Conservation (phyloP, 208 protist genomes). For the Sergeia podlipaevii region DNA sequence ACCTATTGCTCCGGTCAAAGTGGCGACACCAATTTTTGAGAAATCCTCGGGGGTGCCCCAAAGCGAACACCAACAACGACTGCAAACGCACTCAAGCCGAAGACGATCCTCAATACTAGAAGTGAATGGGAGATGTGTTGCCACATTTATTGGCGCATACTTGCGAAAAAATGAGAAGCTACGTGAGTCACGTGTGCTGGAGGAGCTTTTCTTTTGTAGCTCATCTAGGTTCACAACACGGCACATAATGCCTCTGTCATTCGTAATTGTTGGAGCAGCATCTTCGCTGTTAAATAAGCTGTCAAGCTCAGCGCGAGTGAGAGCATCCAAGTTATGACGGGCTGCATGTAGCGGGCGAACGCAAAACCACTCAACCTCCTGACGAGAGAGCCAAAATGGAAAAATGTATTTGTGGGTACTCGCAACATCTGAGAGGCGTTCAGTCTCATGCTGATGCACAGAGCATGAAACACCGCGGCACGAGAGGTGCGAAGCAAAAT, state of each 20-base stretch:
- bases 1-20: constrained; percentile 42
- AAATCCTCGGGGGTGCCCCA: constrained; percentile 64
- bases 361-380: too few relatives aligned
- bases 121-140: constrained; percentile 24
- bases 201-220: too few relatives aligned
- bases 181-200: not conserved
- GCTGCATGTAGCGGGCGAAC: too few relatives aligned
- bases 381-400: constrained; percentile 72
- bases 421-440: constrained; percentile 5
- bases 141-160: constrained; percentile 50
- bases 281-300: not conserved
- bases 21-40: constrained; percentile 16
- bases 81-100: constrained; percentile 30
- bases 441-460: constrained; percentile 4
- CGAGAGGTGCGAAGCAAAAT: constrained; percentile 30
- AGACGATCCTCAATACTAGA: constrained; percentile 24
- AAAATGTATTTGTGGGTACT: constrained; percentile 12
- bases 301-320: not conserved
- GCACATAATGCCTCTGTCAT: not conserved
- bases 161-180: constrained; percentile 36
- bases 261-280: not conserved
- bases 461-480: constrained; percentile 27
- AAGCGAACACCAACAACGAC: constrained; percentile 57
- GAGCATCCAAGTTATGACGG: too few relatives aligned
- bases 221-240: not conserved